Percentiles rank a stretch among this genome's conserved stretches.
Evolutionary conservation across 768 basidiomycete species (phyloP).

Genomic region (Leucosporidium scottii): DNA sequence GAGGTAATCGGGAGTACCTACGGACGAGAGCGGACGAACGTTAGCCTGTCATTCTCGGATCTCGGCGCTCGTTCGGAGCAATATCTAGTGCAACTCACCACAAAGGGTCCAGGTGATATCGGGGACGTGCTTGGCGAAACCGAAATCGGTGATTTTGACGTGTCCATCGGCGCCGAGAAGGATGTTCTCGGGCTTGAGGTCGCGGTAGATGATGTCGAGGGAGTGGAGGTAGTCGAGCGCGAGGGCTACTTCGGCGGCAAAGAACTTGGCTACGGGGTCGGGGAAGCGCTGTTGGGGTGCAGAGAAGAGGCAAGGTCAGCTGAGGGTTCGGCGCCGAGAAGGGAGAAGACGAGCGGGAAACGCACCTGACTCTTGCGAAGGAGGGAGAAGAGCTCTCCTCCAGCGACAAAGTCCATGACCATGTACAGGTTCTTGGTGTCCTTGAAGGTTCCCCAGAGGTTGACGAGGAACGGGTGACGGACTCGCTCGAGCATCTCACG

Average conservation of each 20-base stretch:
- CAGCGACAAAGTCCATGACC: slow-evolving; percentile 63
- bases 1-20: slow-evolving; percentile 86
- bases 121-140: slow-evolving; percentile 87
- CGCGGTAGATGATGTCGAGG: slow-evolving; percentile 96
- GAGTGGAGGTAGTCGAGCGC: slow-evolving; percentile 93
- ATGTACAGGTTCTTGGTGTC: slow-evolving; percentile 96
- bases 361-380: slow-evolving; percentile 51
- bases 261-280: slow-evolving; percentile 95
- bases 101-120: slow-evolving; percentile 93
- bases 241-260: slow-evolving; percentile 90
- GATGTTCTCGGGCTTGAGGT: slow-evolving; percentile 68
- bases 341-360: background rate
- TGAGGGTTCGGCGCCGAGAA: background rate
- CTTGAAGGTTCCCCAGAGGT: slow-evolving; percentile 86
- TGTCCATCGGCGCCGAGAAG: slow-evolving; percentile 55
- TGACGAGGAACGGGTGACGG: slow-evolving; percentile 92
- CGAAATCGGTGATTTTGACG: slow-evolving; percentile 93
- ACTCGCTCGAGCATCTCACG: slow-evolving; percentile 79
- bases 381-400: slow-evolving; percentile 95
- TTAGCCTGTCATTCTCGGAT: background rate
- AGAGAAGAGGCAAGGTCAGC: background rate
- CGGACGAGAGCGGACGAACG: background rate
- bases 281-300: slow-evolving; percentile 70
- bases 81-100: slow-evolving; percentile 49
- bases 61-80: too few species aligned